Evolutionary conservation across 345 rosid species (phyloP), one percentile per base, ranked within the genome.

Genomic region (Pelargonium nanum): DNA sequence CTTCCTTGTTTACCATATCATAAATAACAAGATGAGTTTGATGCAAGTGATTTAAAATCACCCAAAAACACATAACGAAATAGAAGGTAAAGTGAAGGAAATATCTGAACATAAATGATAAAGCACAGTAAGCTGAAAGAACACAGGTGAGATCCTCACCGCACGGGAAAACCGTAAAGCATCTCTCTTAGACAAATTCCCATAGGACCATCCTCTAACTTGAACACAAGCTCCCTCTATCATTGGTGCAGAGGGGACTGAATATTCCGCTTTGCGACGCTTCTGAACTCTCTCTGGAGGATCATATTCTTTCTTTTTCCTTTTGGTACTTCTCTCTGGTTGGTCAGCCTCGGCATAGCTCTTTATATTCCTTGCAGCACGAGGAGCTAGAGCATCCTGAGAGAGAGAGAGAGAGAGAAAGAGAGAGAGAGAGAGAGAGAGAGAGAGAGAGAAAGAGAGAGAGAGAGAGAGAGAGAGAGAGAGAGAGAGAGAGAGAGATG

Each of bases 121-220:
- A 12, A 28, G 22, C 22, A n/a, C 22, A 20, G 17, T 25, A 61
- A 19, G 19, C 65, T 48, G 50, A 22, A 32, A 25, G 3, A 13
- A 40, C 26, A 45, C 10, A 55, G 7, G 56, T 26, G 24, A 57
- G 32, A 26, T 56, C 58, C 85, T 40, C 81, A 94, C 99, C 76
- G 88, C 86, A 61, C 97, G 95, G 66, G 84, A 94, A 85, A 94
- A 88, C 28, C 97, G 88, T 54, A 72, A 80, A 20, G 99, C 96
- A 75, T 94, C 97, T 82, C 95, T 86, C 83, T 94, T 94, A 19
- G 96, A 85, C 62, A 94, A 74, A 80, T 90, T 94, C 73, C 97
- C 97, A 48, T 80, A 73, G 53, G 95, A 90, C 99, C 99, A 94
- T 72, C 89, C 99, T 71, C 97, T 81, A 61, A 86, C 97, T 87